Evolutionary conservation across 2,329 filamentous ascomycete genomes (phyloP), one percentile per base, ranked within the genome.

Genomic region (Monilinia laxa): DNA sequence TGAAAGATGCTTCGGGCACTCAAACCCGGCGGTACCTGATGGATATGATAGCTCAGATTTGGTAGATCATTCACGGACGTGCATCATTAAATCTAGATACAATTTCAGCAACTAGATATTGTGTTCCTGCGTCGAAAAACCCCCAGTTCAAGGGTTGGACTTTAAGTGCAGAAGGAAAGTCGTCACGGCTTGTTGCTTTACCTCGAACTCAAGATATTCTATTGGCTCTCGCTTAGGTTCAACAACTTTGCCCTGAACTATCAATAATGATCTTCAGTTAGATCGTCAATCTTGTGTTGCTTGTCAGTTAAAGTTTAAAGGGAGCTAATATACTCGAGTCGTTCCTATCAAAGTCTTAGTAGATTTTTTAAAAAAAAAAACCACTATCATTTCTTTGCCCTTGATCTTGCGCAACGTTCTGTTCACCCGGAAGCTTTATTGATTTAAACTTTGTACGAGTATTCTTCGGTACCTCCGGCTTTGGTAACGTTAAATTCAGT

Each of bases 231-330:
- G 25, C 45, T 35, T 45, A 49, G 23, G 9, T 31, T 18, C 49
- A 28, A 35, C 35, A 2, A 20, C 31, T 54, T 47, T n/a, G 38
- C 40, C 52, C 35, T 55, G 20, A 47, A 31, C 40, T 57, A 40
- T 64, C 28, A 57, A n/a, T 35, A 23, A n/a, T 54, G 56, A 38
- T 47, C 56, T 66, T 35, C 18, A 45, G 56, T 42, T 54, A 68
- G 65, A 70, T 68, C 52, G 49, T 18, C 52, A 12, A 68, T 70
- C 62, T 68, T 68, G 62, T 67, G 51, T 20, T 64, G 65, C 68
- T 54, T 54, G 52, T 70, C 64, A 69, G 67, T 68, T 65, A 68
- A 70, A 71, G 66, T 65, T 70, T 70, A 68, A 69, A 68, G 65
- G 62, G 52, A 68, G 68, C 67, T 68, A 69, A 65, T 20, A 63